Evolutionary conservation across 768 basidiomycete genomes (phyloP), one percentile per base, ranked within the genome.

Genomic region (Suillus placidus): DNA sequence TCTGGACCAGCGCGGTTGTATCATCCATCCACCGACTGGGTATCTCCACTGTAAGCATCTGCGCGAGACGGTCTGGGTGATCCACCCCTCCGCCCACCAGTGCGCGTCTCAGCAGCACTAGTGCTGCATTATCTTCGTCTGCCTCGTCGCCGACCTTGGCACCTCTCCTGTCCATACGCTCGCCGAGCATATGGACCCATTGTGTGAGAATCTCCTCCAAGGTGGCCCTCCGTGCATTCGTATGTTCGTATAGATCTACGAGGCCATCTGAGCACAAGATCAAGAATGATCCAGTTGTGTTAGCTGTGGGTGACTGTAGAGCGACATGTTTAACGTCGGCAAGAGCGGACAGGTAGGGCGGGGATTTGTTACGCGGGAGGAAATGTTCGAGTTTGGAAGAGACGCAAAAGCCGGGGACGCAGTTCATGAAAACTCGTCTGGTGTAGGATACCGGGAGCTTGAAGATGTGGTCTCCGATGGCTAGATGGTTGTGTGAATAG

Each of bases 261-360:
- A 87, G 72, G 3, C 86, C 86, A 69, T 87, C 86, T 10, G 83
- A 82, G 68, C 82, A 84, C 75, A 87, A 71, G 16, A 88, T 76
- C 10, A 87, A 72, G 64, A 79, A 79, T 3, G 73, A 69, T 34
- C 76, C 73, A 18, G 65, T 67, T 58, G 2, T 12, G 57, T 40
- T 58, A 12, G 68, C 66, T 10, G 66, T 72, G 26, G 67, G 51
- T 16, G 75, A 60, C 23, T 58, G 47, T 32, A 84, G 71, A 38
- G 76, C 67, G 40, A 81, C 72, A 63, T 85, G 83, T 49, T 68
- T 76, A 20, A 85, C 74, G 18, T 85, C 82, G 7, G 84, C 76
- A 7, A 72, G 63, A 47, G 80, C 80, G 9, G 81, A 82, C 35
- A 88, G 67, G 71, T 88, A 88, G 10, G 87, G 87, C 3, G 86